These are phyloP conservation scores for Monilinia vaccinii-corymbosi DNA, from an alignment of 2,329 filamentous ascomycete genomes.

Conservation along the genomic window DNA sequence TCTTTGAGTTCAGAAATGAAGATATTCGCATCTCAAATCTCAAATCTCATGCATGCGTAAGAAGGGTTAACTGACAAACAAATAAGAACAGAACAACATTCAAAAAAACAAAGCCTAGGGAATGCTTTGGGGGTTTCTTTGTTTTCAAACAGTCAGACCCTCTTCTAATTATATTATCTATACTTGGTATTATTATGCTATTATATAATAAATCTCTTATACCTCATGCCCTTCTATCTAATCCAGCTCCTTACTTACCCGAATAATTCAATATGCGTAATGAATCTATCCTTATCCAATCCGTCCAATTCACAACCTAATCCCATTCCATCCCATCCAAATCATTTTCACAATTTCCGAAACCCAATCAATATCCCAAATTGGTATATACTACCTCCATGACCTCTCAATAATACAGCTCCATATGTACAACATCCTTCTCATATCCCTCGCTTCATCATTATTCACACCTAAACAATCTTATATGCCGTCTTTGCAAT, in stretches of 20 bases:
- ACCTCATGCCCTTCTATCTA: neutral
- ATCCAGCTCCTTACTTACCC: neutral
- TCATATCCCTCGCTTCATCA: neutral
- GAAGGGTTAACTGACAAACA: neutral
- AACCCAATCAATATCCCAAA: neutral
- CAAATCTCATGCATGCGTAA: neutral
- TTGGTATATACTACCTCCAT: neutral
- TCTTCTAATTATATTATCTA: too few relatives aligned
- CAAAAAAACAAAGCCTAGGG: neutral
- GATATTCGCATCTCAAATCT: neutral
- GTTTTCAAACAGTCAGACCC: neutral
- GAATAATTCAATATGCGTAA: neutral
- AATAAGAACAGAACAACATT: neutral
- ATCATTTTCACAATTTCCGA: neutral
- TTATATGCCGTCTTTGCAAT: slow-evolving; percentile 28
- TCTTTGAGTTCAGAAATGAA: too few relatives aligned
- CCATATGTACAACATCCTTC: neutral
- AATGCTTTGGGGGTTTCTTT: neutral
- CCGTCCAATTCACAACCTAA: neutral
- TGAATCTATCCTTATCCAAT: neutral
- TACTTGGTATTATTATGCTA: neutral
- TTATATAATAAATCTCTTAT: neutral
- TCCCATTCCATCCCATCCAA: neutral
- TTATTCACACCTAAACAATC: slow-evolving; percentile 22
- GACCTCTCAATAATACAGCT: neutral